Evolutionary conservation across 1,284 basidiomycete genomes (phyloP).

Genomic region (Inonotus obliquus): DNA sequence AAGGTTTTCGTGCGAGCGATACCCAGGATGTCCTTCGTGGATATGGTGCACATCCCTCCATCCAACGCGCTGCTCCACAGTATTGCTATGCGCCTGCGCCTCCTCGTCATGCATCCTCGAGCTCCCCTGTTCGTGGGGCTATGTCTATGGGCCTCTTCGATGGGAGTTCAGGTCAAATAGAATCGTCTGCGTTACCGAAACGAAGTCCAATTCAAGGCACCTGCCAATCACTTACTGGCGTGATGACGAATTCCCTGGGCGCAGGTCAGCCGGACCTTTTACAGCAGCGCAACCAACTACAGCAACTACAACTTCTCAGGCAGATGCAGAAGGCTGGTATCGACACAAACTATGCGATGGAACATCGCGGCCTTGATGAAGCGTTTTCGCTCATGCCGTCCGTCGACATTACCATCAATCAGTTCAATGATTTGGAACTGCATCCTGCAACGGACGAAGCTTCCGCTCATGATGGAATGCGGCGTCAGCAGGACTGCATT

Average conservation of each 20-base stretch:
- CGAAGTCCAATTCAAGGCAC: neutral
- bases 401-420: conserved; percentile 10
- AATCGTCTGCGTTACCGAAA: neutral
- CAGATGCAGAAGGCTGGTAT: conserved; percentile 13
- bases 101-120: neutral
- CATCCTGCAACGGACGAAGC: neutral
- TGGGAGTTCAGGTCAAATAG: neutral
- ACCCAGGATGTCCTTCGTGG: neutral
- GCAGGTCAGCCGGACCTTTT: conserved; percentile 8
- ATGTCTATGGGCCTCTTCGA: neutral
- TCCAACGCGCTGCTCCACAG: neutral
- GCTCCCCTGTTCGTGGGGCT: neutral
- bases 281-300: conserved; percentile 15
- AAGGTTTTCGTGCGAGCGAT: neutral
- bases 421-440: neutral
- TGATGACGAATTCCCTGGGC: conserved; percentile 1
- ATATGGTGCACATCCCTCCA: neutral
- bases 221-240: neutral
- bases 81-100: neutral
- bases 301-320: conserved; percentile 15
- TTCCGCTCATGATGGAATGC: neutral
- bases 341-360: conserved; percentile 6
- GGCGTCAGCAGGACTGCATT: neutral
- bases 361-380: neutral
- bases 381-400: conserved; percentile 15